These are phyloP conservation scores for Aureobasidium sp. DNA, from an alignment of 2,329 filamentous ascomycete genomes.

Conservation along the genomic window DNA sequence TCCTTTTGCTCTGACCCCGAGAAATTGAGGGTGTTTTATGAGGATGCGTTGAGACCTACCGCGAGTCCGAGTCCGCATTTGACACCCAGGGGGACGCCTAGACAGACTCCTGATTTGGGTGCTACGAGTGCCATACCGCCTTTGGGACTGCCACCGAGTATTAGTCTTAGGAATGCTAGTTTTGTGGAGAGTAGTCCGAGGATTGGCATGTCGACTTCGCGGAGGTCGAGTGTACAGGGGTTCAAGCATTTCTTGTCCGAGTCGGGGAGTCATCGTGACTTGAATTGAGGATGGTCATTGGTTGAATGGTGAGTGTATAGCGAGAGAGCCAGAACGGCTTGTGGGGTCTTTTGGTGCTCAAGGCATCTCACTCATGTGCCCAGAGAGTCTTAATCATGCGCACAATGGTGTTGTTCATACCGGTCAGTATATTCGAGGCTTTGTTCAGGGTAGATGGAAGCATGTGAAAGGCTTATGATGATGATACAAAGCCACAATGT, in stretches of 20 bases:
- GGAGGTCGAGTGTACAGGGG: slow-evolving; percentile 8
- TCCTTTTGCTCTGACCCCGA: slow-evolving; percentile 37
- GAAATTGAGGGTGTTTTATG: slow-evolving; percentile 38
- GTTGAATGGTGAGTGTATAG: too few relatives aligned
- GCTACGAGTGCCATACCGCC: slow-evolving; percentile 20
- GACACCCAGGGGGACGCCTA: slow-evolving; percentile 25
- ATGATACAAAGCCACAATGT: background rate
- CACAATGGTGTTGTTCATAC: background rate
- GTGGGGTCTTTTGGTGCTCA: too few relatives aligned
- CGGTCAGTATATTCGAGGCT: background rate
- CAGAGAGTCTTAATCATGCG: background rate
- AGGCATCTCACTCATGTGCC: too few relatives aligned
- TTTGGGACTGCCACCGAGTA: slow-evolving; percentile 16
- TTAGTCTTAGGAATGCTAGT: slow-evolving; percentile 23
- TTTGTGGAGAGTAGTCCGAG: slow-evolving; percentile 1
- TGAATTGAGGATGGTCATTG: background rate
- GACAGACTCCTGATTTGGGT: slow-evolving; percentile 24
- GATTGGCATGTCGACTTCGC: background rate
- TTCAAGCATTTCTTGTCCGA: background rate
- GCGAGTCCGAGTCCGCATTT: slow-evolving; percentile 15
- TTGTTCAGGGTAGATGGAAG: background rate
- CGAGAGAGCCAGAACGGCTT: too few relatives aligned
- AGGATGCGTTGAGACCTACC: slow-evolving; percentile 30
- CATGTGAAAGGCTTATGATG: background rate
- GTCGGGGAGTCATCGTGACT: slow-evolving; percentile 5